Evolutionary conservation across 257 asterid genomes (phyloP).

Genomic region (Nicotiana tomentosiformis): DNA sequence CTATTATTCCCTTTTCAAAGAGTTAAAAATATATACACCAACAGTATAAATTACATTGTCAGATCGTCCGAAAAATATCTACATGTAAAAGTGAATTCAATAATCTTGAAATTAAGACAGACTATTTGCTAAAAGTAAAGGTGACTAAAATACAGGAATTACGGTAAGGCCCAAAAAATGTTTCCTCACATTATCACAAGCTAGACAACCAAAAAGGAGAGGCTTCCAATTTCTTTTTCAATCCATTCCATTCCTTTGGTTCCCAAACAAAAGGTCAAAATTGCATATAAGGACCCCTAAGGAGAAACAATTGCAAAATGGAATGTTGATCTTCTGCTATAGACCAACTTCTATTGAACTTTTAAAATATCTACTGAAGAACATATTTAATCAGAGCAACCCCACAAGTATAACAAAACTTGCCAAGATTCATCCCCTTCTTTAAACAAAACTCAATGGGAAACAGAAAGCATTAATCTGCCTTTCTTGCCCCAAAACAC

Average conservation of each 20-base stretch:
- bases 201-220: not conserved
- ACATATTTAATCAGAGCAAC: not conserved
- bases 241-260: not conserved
- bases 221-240: not conserved
- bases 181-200: no score
- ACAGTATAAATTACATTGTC: no score
- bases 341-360: not conserved
- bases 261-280: not conserved
- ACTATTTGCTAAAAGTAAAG: no score
- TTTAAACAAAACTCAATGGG: conserved; percentile 2
- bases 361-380: not conserved
- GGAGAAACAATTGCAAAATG: not conserved
- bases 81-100: no score
- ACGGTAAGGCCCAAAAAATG: not conserved
- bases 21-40: no score
- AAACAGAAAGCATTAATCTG: not conserved
- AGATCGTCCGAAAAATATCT: no score
- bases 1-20: no score
- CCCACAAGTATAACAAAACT: conserved; percentile 11
- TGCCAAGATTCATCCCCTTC: not conserved
- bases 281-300: not conserved
- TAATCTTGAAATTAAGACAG: no score
- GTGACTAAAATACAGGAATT: not conserved
- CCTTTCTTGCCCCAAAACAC: conserved; percentile 9
- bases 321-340: not conserved